A percentile compares a stretch with the other conserved stretches of the same genome.
These are phyloP conservation scores for Roridomyces roridus DNA, from an alignment of 768 basidiomycete genomes.

Conservation along the genomic window DNA sequence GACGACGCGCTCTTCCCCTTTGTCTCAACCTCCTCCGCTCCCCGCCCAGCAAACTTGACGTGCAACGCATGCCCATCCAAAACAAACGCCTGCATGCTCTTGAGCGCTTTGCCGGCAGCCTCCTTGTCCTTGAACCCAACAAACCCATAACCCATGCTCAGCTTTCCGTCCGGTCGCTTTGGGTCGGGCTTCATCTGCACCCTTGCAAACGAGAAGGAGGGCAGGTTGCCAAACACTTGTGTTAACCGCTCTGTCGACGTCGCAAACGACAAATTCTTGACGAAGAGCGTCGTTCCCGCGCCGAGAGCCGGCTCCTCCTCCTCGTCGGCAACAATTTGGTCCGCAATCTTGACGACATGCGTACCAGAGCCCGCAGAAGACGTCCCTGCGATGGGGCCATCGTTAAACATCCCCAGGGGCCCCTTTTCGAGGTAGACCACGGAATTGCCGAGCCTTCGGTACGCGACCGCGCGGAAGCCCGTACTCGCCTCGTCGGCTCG, in stretches of 20 bases:
- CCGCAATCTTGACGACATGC: slow-evolving; percentile 47
- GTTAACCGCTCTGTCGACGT: slow-evolving; percentile 79
- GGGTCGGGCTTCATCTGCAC: slow-evolving; percentile 93
- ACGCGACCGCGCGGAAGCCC: slow-evolving; percentile 85
- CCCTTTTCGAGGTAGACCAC: slow-evolving; percentile 94
- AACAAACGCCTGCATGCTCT: slow-evolving; percentile 79
- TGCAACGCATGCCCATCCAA: slow-evolving; percentile 87
- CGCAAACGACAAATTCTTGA: slow-evolving; percentile 96
- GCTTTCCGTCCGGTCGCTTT: slow-evolving; percentile 63
- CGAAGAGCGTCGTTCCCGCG: slow-evolving; percentile 83
- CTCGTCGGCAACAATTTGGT: slow-evolving; percentile 41
- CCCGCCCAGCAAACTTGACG: slow-evolving; percentile 88
- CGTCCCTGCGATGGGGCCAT: slow-evolving; percentile 35
- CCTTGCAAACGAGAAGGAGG: slow-evolving; percentile 85
- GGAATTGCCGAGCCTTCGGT: slow-evolving; percentile 87
- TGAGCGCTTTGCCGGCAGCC: slow-evolving; percentile 74
- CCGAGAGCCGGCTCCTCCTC: slow-evolving; percentile 53
- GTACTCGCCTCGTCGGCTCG: slow-evolving; percentile 70
- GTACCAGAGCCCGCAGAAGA: slow-evolving; percentile 10
- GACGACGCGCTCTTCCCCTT: slow-evolving; percentile 42
- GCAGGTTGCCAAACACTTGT: slow-evolving; percentile 73
- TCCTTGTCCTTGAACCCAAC: slow-evolving; percentile 85
- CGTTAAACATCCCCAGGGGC: slow-evolving; percentile 81
- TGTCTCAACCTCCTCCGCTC: slow-evolving; percentile 59
- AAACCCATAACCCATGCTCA: slow-evolving; percentile 98